Evolutionary conservation across 2,329 filamentous ascomycete species (phyloP).

Genomic region (Juglanconis oblonga): DNA sequence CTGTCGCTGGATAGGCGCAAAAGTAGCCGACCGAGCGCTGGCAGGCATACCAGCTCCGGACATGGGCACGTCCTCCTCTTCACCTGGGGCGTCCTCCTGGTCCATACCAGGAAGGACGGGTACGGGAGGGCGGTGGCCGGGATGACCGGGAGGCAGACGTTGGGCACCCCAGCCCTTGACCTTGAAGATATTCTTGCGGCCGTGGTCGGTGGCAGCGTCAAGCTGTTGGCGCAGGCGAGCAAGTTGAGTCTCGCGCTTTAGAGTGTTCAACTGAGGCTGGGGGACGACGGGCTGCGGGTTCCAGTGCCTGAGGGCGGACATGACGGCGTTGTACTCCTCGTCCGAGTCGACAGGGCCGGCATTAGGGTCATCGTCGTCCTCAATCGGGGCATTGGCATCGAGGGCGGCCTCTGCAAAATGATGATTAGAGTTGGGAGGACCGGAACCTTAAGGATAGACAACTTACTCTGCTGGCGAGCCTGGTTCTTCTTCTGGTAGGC

Average conservation of each 20-base stretch:
- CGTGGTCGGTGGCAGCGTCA: constrained; percentile 63
- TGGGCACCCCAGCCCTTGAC: constrained; percentile 56
- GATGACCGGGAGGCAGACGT: constrained; percentile 49
- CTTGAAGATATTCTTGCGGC: constrained; percentile 63
- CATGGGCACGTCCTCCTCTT: constrained; percentile 43
- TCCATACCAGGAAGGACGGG: constrained; percentile 33
- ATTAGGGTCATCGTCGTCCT: constrained; percentile 80
- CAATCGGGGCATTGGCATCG: constrained; percentile 86
- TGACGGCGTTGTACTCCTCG: constrained; percentile 87
- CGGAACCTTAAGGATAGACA: not conserved
- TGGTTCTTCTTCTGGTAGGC: constrained; percentile 98
- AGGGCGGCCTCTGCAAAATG: constrained; percentile 69
- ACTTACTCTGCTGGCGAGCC: constrained; percentile 91
- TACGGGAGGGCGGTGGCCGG: constrained; percentile 26
- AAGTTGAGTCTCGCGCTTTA: constrained; percentile 61
- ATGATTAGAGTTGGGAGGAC: not conserved
- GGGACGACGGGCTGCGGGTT: constrained; percentile 75
- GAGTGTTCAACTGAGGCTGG: constrained; percentile 59
- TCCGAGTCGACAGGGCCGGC: constrained; percentile 86
- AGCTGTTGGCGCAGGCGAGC: constrained; percentile 64
- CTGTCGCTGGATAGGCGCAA: constrained; percentile 17
- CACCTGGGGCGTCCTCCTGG: constrained; percentile 56
- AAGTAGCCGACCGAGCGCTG: constrained; percentile 10
- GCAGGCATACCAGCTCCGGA: constrained; percentile 6
- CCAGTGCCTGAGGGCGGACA: constrained; percentile 74